Conservation (phyloP, 306 rosid genomes). For the Inga oerstediana region DNA sequence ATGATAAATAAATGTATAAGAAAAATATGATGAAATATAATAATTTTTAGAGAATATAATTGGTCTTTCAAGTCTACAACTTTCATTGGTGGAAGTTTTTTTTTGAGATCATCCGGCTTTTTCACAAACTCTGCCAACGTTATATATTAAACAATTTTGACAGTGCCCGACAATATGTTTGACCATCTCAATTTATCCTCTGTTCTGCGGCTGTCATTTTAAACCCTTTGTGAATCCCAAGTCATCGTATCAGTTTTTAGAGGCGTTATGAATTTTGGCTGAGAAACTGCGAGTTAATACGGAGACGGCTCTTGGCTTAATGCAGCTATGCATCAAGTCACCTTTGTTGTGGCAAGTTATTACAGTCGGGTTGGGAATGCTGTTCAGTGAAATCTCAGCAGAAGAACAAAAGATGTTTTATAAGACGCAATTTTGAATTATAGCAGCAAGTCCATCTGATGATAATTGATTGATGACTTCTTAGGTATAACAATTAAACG, state of each 20-base stretch:
- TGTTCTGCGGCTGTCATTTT: not conserved
- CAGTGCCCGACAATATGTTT: not conserved
- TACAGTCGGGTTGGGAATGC: too few relatives aligned
- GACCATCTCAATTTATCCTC: not conserved
- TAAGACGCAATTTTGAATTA: too few relatives aligned
- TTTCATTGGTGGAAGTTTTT: conserved; percentile 17
- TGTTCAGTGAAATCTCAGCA: too few relatives aligned
- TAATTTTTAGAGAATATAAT: too few relatives aligned
- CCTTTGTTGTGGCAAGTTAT: too few relatives aligned
- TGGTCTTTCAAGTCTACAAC: not conserved
- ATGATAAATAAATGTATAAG: too few relatives aligned
- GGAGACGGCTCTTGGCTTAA: not conserved
- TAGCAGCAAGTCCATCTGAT: too few relatives aligned
- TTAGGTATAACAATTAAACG: too few relatives aligned
- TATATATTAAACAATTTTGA: conserved; percentile 6
- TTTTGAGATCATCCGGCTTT: not conserved
- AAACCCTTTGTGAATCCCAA: conserved; percentile 1
- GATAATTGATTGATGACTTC: too few relatives aligned
- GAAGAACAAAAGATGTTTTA: too few relatives aligned
- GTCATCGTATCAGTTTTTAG: not conserved
- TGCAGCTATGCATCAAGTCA: too few relatives aligned
- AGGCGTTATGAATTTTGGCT: not conserved
- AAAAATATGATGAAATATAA: too few relatives aligned
- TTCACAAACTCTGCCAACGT: not conserved
- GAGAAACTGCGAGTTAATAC: not conserved